Base-by-base conservation (phyloP, 345 rosid genomes). In the Erucastrum elatum region DNA sequence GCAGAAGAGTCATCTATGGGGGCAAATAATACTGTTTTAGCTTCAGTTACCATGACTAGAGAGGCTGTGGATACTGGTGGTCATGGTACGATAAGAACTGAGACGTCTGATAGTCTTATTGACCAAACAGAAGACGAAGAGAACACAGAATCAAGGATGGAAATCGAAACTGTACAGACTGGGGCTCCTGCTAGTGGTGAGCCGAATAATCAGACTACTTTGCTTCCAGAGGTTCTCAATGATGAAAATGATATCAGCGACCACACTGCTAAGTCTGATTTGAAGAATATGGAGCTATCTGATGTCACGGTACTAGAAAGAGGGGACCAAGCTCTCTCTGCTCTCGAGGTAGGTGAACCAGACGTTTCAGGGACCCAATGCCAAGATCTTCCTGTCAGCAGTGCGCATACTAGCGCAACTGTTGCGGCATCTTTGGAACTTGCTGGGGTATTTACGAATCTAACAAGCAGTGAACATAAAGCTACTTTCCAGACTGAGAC, bases 121-220 rank as follows among this genome's bases (percentile, higher is more conserved):
- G 86, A 81, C 84, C 71, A 78, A 64, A 75, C 72, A 25, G 83
- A 53, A 66, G 80, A 78, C 34, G 79, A 82, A 80, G 80, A 66
- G 80, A 71, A 63, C 49, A 70, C 80, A 80, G 74, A 58, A 81
- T 83, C 85, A 68, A 84, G 76, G 70, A 76, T 68, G 70, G 85
- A 85, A 79, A 75, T 71, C 51, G 26, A 34, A 25, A 37, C 81
- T 75, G 51, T 61, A 55, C 83, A 73, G 27, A 78, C 72, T 75
- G 70, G 69, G 13, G 51, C 41, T 83, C 6, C 75, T 10, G 78
- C 63, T 44, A 64, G 64, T 82, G 77, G 34, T 51, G 83, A 73
- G 72, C 33, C 81, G 70, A 83, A 68, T 74, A 71, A 58, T 65
- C 83, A 85, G 80, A 80, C 64, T 44, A 53, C 46, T 64, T 59